Conservation (phyloP, 441 rosid species). For the Populus hybrid region DNA sequence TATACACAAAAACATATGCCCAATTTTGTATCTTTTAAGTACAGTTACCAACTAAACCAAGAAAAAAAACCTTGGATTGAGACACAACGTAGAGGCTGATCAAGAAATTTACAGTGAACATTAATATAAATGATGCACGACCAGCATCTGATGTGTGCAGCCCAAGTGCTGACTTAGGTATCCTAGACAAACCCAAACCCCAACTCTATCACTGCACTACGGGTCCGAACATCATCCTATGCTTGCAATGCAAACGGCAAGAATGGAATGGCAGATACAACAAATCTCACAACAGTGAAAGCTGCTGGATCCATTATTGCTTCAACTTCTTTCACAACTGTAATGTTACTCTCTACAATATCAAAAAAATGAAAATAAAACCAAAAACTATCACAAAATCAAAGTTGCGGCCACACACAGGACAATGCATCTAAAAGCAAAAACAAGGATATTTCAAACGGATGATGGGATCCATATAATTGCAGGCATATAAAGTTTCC, state of each 20-base stretch:
- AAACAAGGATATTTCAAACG: no score
- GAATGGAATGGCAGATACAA: conserved; percentile 50
- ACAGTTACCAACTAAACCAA: neutral
- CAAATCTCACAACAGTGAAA: conserved; percentile 52
- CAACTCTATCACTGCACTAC: conserved; percentile 62
- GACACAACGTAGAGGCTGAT: neutral
- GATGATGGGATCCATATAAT: no score
- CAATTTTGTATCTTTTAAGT: conserved; percentile 18
- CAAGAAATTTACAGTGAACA: conserved; percentile 49
- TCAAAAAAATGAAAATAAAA: neutral
- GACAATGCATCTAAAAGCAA: no score
- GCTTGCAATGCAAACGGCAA: conserved; percentile 44
- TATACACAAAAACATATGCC: conserved; percentile 12
- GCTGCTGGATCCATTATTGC: conserved; percentile 45
- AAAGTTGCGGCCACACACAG: neutral
- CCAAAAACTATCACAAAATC: no score
- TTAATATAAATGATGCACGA: conserved; percentile 54
- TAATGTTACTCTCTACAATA: conserved; percentile 50
- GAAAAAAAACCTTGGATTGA: conserved; percentile 8
- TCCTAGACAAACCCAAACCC: conserved; percentile 65
- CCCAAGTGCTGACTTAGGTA: conserved; percentile 59
- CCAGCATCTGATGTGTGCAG: no score
- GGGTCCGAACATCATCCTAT: conserved; percentile 37
- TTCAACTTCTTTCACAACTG: conserved; percentile 56
- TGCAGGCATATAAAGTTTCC: no score